Conservation (phyloP, 2,329 filamentous ascomycete species). For the Chrysosporium keratinophilum region DNA sequence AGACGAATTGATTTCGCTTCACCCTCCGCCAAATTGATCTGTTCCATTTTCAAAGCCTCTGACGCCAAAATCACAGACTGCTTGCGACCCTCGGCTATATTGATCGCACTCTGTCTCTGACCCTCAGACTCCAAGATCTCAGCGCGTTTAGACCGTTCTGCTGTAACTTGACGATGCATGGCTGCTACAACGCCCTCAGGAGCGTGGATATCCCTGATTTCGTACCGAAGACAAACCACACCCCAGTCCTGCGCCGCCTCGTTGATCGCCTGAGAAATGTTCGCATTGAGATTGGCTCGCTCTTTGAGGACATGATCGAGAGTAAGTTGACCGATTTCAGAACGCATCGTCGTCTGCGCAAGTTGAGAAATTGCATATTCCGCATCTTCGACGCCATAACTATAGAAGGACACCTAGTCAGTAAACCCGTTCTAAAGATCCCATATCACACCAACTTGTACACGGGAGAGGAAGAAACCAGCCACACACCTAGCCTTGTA, state of each 20-base stretch:
- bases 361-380: slow-evolving; percentile 98
- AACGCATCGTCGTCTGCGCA: slow-evolving; percentile 97
- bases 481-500: slow-evolving; percentile 78
- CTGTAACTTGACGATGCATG: slow-evolving; percentile 97
- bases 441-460: not conserved
- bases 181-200: slow-evolving; percentile 87
- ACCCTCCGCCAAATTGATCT: slow-evolving; percentile 86
- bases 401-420: slow-evolving; percentile 28
- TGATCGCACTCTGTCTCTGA: slow-evolving; percentile 94
- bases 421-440: not conserved
- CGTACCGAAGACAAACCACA: slow-evolving; percentile 89
- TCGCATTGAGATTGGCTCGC: slow-evolving; percentile 87
- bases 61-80: slow-evolving; percentile 94
- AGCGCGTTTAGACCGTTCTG: slow-evolving; percentile 91
- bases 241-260: slow-evolving; percentile 96
- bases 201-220: slow-evolving; percentile 96
- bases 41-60: slow-evolving; percentile 77
- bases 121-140: slow-evolving; percentile 97
- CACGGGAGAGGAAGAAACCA: not conserved
- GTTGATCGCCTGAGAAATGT: slow-evolving; percentile 98
- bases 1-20: slow-evolving; percentile 88
- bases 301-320: slow-evolving; percentile 98
- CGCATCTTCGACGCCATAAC: slow-evolving; percentile 95
- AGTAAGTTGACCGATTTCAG: slow-evolving; percentile 90
- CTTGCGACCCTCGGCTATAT: slow-evolving; percentile 95